Base-by-base conservation (phyloP, 2,329 filamentous ascomycete species). In the Westerdykella sp. region DNA sequence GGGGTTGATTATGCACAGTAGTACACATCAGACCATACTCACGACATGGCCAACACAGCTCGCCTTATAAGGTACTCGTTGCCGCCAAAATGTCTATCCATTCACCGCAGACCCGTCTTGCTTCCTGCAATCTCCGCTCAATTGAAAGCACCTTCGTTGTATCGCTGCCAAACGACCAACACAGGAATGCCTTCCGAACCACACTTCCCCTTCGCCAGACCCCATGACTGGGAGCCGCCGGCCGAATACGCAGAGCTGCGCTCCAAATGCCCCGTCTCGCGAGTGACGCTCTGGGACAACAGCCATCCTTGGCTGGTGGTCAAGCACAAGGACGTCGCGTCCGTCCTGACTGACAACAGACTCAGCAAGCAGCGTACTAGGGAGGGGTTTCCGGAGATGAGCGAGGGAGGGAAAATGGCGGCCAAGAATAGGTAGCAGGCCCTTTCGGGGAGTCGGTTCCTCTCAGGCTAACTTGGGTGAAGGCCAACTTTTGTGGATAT, bases 91-190 rank as follows among this genome's bases (percentile, higher is more conserved):
- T 21, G 18, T 21, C 18, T 21, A 21, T 21, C 18, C 18, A 3
- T 21, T 21, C 18, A 21, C 18, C 6, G 18, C 18, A 21, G 18
- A 21, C 18, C 18, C 6, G 18, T 21, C 18, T 21, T 21, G 18
- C 18, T 21, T 21, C 18, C 18, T 21, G 6, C 18, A 21, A 4
- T 21, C 18, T 21, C 18, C 18, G 18, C 18, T 21, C 18, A 21
- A 21, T 21, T 6, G 18, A 21, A 21, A 21, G 18, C 18, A 21
- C 18, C 18, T 21, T 6, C 18, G 3, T 21, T 21, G 18, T 6
- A 4, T 21, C 18, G 18, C 18, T 21, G 18, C 18, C 18, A 21
- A 6, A 21, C 18, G 18, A 95, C 71, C 54, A 95, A 95, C 14
- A 21, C 18, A 21, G 4, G 18, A 6, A 21, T 21, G 18, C 6